Evolutionary conservation across 1,284 basidiomycete species (phyloP), one percentile per base, ranked within the genome.

Genomic region (Wallemia mellicola): DNA sequence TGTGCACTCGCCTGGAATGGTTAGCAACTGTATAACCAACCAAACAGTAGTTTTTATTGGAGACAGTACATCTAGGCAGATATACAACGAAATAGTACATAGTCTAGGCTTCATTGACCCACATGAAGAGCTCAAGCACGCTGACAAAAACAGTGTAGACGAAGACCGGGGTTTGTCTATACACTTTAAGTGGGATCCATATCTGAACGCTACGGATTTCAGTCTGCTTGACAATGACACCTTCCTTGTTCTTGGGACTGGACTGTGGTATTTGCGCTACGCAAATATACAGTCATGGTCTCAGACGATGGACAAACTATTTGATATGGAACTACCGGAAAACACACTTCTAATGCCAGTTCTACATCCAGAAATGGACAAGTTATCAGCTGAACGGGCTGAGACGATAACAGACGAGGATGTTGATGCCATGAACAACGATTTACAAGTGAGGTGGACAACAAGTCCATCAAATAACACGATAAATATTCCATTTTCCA

Each of bases 391-490:
- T 1, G 77, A 80, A 30, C 76, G 84, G 61, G 77, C 78, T 5
- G 66, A 71, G 57, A 80, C 78, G 11, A 84, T 89, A 73, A 75
- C 76, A 59, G 74, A 77, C 26, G 75, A 79, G 25, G 83, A 87
- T 65, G 80, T 87, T 61, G 82, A 86, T 65, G 83, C 82, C 27
- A 86, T 89, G 83, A 88, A 89, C 68, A 80, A 81, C 1, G 82
- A 85, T 68, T 73, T 89, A 38, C 73, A 73, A 60, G 82, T 84
- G 65, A 77, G 83, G 54, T 75, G 86, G 27, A 32, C 28, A 24
- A 26, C 15, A 38, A 54, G 28, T 60, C 60, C 2, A 33, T 59
- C 57, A 26, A 58, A 38, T 56, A 56, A 58, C 17, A 27, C 59
- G 17, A 57, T 83, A 32, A 73, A 77, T 24, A 71, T 87, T 25